Evolutionary conservation across 495 filamentous ascomycete species (phyloP), one percentile per base, ranked within the genome.

Genomic region (Aspergillus ostianus): DNA sequence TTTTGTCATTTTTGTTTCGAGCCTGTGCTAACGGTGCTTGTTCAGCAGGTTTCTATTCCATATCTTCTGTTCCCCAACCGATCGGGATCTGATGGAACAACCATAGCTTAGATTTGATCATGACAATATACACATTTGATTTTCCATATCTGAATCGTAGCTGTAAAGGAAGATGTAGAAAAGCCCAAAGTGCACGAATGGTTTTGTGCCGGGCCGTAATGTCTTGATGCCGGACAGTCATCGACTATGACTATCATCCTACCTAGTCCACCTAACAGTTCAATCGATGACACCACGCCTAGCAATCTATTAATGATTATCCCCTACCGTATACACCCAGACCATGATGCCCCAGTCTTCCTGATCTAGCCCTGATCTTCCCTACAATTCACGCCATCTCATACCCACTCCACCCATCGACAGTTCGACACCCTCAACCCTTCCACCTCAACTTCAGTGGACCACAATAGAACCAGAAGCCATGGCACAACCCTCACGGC

Each of bases 401-500:
- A 36, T 46, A 15, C 17, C 2, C 23, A 26, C 23, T 26, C 23
- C 51, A 26, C 57, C 26, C 21, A 47, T 46, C 46, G 45, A 44
- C 18, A 3, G n/a, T n/a, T n/a, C n/a, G n/a, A n/a, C n/a, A n/a
- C n/a, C n/a, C n/a, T 45, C 58, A 51, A 53, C 61, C 45, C 5
- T 41, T 41, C 6, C 36, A 15, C 36, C 2, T 41, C 36, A 41
- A 4, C 36, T 15, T 12, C 10, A n/a, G n/a, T n/a, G n/a, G n/a
- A 41, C 36, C 36, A 41, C 36, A 1, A 17, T 12, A 41, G 13
- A 13, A 41, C 47, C 51, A 3, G 41, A 18, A 51, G 32, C 30
- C 64, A 78, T 78, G 75, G 63, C 75, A 29, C 70, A 72, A 36
- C 70, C 69, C 55, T 56, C 70, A 36, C 67, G 73, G 55, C 75